These are phyloP conservation scores for Fusarium irregulare DNA, from an alignment of 2,329 filamentous ascomycete species.

Conservation along the genomic window DNA sequence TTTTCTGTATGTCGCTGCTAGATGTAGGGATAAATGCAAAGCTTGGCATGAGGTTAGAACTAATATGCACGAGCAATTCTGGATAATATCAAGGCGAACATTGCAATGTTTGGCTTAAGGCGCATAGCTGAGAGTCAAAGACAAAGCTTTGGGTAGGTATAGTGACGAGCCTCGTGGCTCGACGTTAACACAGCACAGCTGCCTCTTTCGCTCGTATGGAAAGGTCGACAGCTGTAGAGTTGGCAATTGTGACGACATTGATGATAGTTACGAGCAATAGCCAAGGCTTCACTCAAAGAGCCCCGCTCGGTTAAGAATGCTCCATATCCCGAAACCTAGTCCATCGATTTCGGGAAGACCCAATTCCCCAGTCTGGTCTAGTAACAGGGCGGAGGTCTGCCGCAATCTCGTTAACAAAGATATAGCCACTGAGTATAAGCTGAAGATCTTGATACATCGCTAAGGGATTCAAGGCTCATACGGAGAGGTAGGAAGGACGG, in stretches of 20 bases:
- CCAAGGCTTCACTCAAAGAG: conserved; percentile 2
- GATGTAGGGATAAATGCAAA: neutral
- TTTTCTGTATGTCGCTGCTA: conserved; percentile 16
- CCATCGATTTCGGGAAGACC: conserved; percentile 18
- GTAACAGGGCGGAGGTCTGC: conserved; percentile 19
- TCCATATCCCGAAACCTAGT: conserved; percentile 32
- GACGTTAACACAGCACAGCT: neutral
- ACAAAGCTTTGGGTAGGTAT: neutral
- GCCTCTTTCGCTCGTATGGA: conserved; percentile 10
- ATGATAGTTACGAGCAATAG: conserved; percentile 13
- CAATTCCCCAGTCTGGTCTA: conserved; percentile 7
- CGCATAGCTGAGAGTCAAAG: neutral
- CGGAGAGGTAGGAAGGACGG: neutral
- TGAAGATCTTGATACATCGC: neutral
- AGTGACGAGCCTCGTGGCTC: neutral
- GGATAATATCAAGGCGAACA: neutral
- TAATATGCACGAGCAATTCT: neutral
- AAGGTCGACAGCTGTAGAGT: conserved; percentile 5
- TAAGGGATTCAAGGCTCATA: neutral
- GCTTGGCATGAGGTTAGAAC: conserved; percentile 13
- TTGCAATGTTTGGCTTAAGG: neutral
- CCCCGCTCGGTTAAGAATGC: conserved; percentile 26
- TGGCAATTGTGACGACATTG: conserved; percentile 31
- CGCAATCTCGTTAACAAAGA: conserved; percentile 12
- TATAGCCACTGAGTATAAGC: conserved; percentile 18